Conservation (phyloP, 257 asterid species). For the Handroanthus guayacan region DNA sequence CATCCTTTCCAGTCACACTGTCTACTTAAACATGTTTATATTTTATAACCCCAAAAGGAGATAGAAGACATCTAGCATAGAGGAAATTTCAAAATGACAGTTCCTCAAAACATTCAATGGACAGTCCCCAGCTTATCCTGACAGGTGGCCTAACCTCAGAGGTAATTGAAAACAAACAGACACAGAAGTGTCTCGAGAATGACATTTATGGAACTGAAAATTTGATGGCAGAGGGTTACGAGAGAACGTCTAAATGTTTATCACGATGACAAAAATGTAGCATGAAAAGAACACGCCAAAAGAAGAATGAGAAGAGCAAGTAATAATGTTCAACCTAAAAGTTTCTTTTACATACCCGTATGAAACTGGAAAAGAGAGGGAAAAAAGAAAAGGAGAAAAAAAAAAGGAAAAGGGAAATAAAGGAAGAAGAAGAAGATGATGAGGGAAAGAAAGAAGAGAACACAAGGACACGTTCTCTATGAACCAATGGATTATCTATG, state of each 20-base stretch:
- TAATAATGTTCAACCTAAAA: background rate
- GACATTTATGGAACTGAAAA: background rate
- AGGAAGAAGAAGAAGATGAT: background rate
- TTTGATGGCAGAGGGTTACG: background rate
- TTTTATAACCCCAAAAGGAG: background rate
- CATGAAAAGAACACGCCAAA: constrained; percentile 1
- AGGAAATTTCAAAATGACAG: background rate
- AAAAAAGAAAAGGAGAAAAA: background rate
- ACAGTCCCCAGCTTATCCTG: background rate
- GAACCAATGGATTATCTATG: background rate
- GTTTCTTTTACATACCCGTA: background rate
- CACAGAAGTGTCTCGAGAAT: background rate
- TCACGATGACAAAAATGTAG: background rate
- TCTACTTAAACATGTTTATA: background rate
- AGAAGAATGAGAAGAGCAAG: background rate
- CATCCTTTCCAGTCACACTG: background rate
- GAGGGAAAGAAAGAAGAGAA: background rate
- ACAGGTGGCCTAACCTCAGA: background rate
- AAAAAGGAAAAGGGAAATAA: background rate
- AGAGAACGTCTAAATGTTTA: background rate
- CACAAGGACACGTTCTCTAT: background rate
- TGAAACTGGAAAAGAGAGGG: background rate
- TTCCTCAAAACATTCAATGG: constrained; percentile 10
- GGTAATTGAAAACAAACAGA: background rate
- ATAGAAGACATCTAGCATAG: background rate